Percentiles rank a stretch among this genome's conserved stretches.
These are phyloP conservation scores for Salinomyces thailandicus DNA, from an alignment of 2,329 filamentous ascomycete genomes.

Conservation along the genomic window DNA sequence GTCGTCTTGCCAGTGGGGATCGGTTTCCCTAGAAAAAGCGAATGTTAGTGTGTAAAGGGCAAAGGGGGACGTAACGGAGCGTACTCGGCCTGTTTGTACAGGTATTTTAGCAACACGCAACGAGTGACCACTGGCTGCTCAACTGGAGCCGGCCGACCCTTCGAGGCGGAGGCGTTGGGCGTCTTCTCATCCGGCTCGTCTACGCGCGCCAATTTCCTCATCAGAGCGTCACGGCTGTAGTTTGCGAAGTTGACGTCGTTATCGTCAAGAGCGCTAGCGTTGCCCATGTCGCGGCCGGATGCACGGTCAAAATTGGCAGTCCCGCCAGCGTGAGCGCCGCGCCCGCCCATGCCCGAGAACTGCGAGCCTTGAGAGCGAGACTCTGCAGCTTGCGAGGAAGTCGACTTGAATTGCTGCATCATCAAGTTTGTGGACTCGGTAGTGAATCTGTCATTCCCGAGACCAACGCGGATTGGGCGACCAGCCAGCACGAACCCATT, in stretches of 20 bases:
- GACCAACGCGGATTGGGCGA: constrained; percentile 92
- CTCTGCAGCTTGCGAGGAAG: constrained; percentile 44
- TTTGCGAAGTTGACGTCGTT: constrained; percentile 99
- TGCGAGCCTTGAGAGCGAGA: constrained; percentile 57
- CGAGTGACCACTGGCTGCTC: constrained; percentile 87
- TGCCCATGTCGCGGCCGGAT: constrained; percentile 67
- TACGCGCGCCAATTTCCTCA: constrained; percentile 94
- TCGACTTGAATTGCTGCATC: constrained; percentile 81
- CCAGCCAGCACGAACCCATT: constrained; percentile 97
- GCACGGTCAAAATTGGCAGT: constrained; percentile 76
- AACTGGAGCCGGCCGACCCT: constrained; percentile 61
- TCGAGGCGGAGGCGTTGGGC: constrained; percentile 29
- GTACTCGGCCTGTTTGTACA: constrained; percentile 88
- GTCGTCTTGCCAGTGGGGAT: constrained; percentile 73
- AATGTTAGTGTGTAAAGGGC: background rate
- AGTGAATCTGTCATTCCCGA: constrained; percentile 99
- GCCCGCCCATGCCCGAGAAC: constrained; percentile 82
- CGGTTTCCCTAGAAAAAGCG: constrained; percentile 64
- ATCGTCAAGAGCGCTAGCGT: constrained; percentile 90
- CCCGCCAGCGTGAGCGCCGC: constrained; percentile 69
- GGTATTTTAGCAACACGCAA: constrained; percentile 88
- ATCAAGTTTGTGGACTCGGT: constrained; percentile 90
- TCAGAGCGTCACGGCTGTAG: constrained; percentile 94
- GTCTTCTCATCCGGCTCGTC: constrained; percentile 71
- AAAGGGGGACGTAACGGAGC: constrained; percentile 30